A percentile compares a stretch with the other conserved stretches of the same genome.
These are phyloP conservation scores for Diaporthe sp. DNA, from an alignment of 2,329 filamentous ascomycete species.

Conservation along the genomic window DNA sequence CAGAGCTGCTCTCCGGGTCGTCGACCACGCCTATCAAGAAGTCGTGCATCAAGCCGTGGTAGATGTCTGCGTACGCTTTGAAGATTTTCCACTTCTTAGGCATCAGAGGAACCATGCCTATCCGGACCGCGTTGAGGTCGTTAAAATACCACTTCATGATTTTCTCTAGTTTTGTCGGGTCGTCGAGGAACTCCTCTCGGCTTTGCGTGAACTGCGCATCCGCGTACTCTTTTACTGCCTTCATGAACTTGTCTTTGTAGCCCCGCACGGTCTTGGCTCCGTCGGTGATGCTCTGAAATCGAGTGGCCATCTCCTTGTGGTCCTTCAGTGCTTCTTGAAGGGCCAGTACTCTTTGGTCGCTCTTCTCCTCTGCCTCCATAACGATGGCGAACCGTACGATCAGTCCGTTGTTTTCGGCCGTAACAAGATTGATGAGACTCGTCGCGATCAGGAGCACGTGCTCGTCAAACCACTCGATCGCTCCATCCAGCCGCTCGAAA, in stretches of 20 bases:
- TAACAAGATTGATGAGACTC: constrained; percentile 89
- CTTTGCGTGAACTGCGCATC: constrained; percentile 80
- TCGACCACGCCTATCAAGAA: constrained; percentile 87
- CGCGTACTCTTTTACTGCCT: constrained; percentile 80
- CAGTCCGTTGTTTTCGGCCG: constrained; percentile 87
- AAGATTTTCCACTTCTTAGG: constrained; percentile 98
- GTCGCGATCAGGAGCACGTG: constrained; percentile 90
- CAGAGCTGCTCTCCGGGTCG: constrained; percentile 85
- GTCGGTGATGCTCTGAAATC: constrained; percentile 95
- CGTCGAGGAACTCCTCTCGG: constrained; percentile 82
- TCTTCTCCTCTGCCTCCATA: constrained; percentile 96
- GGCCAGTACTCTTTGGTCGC: constrained; percentile 90
- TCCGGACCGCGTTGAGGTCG: constrained; percentile 92
- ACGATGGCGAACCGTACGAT: constrained; percentile 93
- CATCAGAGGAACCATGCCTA: constrained; percentile 92
- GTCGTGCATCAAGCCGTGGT: constrained; percentile 96
- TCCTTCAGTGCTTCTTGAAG: constrained; percentile 95
- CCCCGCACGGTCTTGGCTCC: constrained; percentile 92
- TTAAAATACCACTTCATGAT: constrained; percentile 97
- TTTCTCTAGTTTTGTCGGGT: constrained; percentile 87
- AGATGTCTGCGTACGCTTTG: constrained; percentile 89
- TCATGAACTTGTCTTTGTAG: constrained; percentile 96
- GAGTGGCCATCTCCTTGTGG: constrained; percentile 91
- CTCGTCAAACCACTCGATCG: constrained; percentile 95
- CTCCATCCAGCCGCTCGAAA: constrained; percentile 86